Evolutionary conservation across 169 alveolate genomes (phyloP).

Genomic region (Amoebophrya sp.): DNA sequence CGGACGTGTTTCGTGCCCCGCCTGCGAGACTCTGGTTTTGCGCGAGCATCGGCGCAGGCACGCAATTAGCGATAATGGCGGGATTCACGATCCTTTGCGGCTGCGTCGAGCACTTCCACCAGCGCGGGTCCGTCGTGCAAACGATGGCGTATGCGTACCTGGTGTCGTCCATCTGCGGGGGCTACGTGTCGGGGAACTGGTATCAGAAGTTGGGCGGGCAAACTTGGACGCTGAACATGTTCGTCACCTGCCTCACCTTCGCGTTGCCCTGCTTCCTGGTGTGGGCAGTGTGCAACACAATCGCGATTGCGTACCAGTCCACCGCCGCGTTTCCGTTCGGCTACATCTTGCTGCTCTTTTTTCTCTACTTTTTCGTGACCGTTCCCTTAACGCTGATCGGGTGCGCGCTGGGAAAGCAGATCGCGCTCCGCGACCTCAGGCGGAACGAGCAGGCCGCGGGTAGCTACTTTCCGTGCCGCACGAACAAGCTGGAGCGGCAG

Average conservation of each 20-base stretch:
- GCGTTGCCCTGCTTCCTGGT: conserved; percentile 24
- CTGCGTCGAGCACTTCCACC: background rate
- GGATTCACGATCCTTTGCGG: background rate
- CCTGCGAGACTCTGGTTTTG: background rate
- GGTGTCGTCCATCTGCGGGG: background rate
- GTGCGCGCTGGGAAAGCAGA: conserved; percentile 17
- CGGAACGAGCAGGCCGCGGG: background rate
- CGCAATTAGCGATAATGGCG: background rate
- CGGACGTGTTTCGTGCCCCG: conserved; percentile 32
- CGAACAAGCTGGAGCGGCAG: conserved; percentile 29
- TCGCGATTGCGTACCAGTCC: conserved; percentile 20
- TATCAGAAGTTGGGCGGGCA: conserved; percentile 23
- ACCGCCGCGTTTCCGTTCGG: conserved; percentile 33
- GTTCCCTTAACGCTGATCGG: conserved; percentile 30
- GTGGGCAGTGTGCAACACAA: conserved; percentile 9
- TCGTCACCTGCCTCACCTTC: conserved; percentile 22
- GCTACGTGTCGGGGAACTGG: conserved; percentile 24
- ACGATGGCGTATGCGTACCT: background rate
- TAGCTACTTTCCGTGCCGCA: conserved; percentile 33
- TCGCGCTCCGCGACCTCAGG: background rate
- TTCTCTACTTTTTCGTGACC: conserved; percentile 17
- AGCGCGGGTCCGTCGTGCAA: background rate
- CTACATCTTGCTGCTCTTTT: conserved; percentile 7
- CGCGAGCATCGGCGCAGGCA: conserved; percentile 35
- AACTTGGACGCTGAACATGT: conserved; percentile 35